Conservation (phyloP, 768 basidiomycete species). For the Suillus placidus region DNA sequence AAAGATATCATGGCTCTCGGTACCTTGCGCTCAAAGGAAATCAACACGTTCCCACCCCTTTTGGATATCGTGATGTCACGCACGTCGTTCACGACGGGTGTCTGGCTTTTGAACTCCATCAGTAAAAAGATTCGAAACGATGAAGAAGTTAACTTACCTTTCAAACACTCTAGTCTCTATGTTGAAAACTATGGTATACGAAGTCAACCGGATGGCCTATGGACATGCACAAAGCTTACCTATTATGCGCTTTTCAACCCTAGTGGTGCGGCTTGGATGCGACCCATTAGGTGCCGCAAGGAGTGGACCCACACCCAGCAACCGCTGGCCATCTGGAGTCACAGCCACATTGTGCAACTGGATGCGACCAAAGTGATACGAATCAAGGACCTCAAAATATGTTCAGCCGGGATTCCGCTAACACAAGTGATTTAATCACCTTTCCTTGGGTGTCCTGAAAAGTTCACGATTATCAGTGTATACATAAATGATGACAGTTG, state of each 20-base stretch:
- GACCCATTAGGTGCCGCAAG: conserved; percentile 44
- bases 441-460: conserved; percentile 48
- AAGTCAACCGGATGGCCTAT: conserved; percentile 9
- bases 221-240: conserved; percentile 34
- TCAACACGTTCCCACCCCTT: conserved; percentile 46
- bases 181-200: conserved; percentile 46
- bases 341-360: conserved; percentile 52
- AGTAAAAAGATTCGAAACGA: conserved; percentile 9
- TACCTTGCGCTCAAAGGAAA: conserved; percentile 50
- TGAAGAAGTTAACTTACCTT: conserved; percentile 37
- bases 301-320: conserved; percentile 53
- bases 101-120: conserved; percentile 42
- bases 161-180: conserved; percentile 45
- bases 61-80: conserved; percentile 53
- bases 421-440: conserved; percentile 20
- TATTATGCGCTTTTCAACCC: conserved; percentile 56
- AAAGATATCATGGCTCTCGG: background rate
- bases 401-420: background rate
- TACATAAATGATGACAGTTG: conserved; percentile 11
- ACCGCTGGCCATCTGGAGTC: conserved; percentile 46
- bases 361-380: conserved; percentile 48
- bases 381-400: conserved; percentile 37
- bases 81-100: conserved; percentile 57
- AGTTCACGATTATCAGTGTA: conserved; percentile 19
- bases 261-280: conserved; percentile 49